Evolutionary conservation across 768 basidiomycete genomes (phyloP).

Genomic region (Kwoniella pini): DNA sequence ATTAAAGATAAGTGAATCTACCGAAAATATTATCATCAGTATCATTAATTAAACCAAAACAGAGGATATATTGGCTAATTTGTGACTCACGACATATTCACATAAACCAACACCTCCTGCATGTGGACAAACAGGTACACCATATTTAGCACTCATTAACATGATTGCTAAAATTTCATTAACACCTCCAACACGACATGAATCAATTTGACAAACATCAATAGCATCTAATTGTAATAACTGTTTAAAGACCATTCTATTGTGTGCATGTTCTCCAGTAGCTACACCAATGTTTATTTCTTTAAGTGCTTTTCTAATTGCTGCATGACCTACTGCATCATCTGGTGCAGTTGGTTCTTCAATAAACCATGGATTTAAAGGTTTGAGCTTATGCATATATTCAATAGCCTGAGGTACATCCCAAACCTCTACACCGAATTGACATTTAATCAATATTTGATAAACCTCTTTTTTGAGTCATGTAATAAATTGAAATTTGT

Average conservation of each 20-base stretch:
- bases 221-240: slow-evolving; percentile 82
- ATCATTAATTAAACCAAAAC: background rate
- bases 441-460: background rate
- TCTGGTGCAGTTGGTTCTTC: slow-evolving; percentile 93
- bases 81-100: slow-evolving; percentile 72
- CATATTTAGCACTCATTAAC: slow-evolving; percentile 89
- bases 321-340: slow-evolving; percentile 70
- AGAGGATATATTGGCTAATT: background rate
- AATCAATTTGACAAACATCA: slow-evolving; percentile 93
- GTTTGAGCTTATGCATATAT: slow-evolving; percentile 75
- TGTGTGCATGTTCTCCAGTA: slow-evolving; percentile 93
- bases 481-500: background rate
- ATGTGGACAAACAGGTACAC: slow-evolving; percentile 85
- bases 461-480: too few species aligned
- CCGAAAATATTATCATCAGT: background rate
- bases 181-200: slow-evolving; percentile 88
- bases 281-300: slow-evolving; percentile 83
- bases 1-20: slow-evolving; percentile 66
- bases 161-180: slow-evolving; percentile 88
- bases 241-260: slow-evolving; percentile 82
- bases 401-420: slow-evolving; percentile 91
- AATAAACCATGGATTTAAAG: slow-evolving; percentile 92
- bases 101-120: slow-evolving; percentile 93
- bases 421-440: slow-evolving; percentile 45
- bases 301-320: slow-evolving; percentile 68